These are phyloP conservation scores for Lachnum nothofagi DNA, from an alignment of 2,329 filamentous ascomycete genomes.

Conservation along the genomic window DNA sequence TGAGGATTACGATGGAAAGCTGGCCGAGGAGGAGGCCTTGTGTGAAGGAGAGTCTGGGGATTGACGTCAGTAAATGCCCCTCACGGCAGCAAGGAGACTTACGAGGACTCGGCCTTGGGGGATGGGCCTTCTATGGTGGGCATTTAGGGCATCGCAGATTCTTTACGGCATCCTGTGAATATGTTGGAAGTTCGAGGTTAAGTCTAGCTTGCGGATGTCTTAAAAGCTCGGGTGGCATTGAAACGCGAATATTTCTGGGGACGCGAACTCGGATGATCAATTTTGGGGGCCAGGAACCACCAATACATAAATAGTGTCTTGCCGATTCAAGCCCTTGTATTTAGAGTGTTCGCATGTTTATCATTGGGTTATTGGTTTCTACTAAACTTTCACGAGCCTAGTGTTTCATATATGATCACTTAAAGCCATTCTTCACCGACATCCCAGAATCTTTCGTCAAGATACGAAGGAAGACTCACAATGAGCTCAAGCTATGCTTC, in stretches of 20 bases:
- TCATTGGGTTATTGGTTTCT: no score
- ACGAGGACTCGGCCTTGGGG: slow-evolving; percentile 38
- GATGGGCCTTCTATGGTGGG: slow-evolving; percentile 13
- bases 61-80: slow-evolving; percentile 1
- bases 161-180: not conserved
- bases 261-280: no score
- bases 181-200: slow-evolving; percentile 1
- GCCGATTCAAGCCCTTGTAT: no score
- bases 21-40: slow-evolving; percentile 92
- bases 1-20: slow-evolving; percentile 81
- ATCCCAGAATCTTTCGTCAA: no score
- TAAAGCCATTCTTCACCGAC: no score
- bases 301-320: no score
- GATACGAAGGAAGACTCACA: no score
- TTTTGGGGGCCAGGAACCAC: no score
- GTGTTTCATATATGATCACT: no score
- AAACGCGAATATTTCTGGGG: slow-evolving; percentile 9
- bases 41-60: slow-evolving; percentile 75
- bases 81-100: slow-evolving; percentile 22
- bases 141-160: slow-evolving; percentile 11
- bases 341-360: no score
- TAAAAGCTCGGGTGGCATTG: not conserved
- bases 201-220: not conserved
- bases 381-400: no score
- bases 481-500: no score